A percentile compares a stretch with the other conserved stretches of the same genome.
phyloP scores from a whole-genome alignment of 352 stramenopile genomes.

The Phytophthora uliginosa region DNA sequence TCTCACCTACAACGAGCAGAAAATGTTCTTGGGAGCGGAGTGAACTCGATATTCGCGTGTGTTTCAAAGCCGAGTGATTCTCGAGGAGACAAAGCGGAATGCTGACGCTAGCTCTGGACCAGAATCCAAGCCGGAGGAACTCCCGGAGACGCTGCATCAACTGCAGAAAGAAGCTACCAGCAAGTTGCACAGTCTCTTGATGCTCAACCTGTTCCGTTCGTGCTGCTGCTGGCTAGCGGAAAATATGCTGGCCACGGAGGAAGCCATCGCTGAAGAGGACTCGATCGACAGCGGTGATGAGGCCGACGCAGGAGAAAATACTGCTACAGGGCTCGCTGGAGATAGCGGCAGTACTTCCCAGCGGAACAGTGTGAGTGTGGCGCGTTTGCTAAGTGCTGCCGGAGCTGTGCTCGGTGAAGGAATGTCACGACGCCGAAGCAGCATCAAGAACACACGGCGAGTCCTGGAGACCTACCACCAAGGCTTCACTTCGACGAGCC shows the following conservation, averaged over 20 bases:
- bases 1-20: conserved; percentile 20
- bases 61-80: conserved; percentile 30
- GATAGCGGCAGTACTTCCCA: not conserved
- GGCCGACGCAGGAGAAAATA: not conserved
- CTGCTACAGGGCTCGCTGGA: not conserved
- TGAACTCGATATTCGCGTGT: conserved; percentile 21
- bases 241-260: conserved; percentile 45
- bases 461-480: conserved; percentile 62
- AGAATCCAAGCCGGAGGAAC: not conserved
- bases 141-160: conserved; percentile 24
- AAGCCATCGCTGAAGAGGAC: not conserved
- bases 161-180: conserved; percentile 49
- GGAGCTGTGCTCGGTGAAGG: conserved; percentile 13
- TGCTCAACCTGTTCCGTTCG: conserved; percentile 66
- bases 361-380: not conserved
- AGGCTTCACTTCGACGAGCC: conserved; percentile 30
- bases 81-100: conserved; percentile 19
- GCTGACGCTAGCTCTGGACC: not conserved
- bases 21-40: conserved; percentile 31
- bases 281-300: not conserved
- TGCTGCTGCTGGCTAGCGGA: conserved; percentile 77
- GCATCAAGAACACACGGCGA: conserved; percentile 45
- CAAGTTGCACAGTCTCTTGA: conserved; percentile 59
- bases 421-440: conserved; percentile 44
- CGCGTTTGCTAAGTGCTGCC: conserved; percentile 3